Conservation (phyloP, 2,329 filamentous ascomycete species). For the Fusarium miscanthi region DNA sequence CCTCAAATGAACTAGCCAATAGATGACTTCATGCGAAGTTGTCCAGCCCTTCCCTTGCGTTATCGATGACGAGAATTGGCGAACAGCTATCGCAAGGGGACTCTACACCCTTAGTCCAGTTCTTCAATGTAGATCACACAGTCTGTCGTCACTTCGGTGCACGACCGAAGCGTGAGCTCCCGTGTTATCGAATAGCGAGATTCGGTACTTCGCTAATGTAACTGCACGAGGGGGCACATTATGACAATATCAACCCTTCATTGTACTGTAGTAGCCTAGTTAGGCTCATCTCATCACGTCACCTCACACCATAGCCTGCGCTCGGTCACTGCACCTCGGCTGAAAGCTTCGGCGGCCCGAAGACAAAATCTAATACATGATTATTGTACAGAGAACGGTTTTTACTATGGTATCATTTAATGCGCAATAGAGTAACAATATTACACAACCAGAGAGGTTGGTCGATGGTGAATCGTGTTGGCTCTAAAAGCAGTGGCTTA, state of each 20-base stretch:
- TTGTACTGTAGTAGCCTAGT: neutral
- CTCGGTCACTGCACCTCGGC: conserved; percentile 22
- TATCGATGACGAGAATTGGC: neutral
- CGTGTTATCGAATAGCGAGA: neutral
- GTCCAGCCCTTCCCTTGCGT: neutral
- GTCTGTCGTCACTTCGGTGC: conserved; percentile 17
- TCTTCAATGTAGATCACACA: conserved; percentile 15
- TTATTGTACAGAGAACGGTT: neutral
- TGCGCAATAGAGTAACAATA: conserved; percentile 11
- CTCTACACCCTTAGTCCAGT: neutral
- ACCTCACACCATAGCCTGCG: conserved; percentile 17
- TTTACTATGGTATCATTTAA: conserved; percentile 32
- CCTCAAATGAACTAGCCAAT: conserved; percentile 16
- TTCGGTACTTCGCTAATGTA: conserved; percentile 12
- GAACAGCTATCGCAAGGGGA: neutral
- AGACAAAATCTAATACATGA: neutral
- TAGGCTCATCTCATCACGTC: conserved; percentile 9
- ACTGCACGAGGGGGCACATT: neutral
- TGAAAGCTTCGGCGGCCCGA: conserved; percentile 2
- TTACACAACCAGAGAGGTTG: conserved; percentile 19
- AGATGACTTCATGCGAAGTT: neutral
- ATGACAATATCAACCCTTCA: conserved; percentile 4
- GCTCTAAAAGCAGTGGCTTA: conserved; percentile 10
- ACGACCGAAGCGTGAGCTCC: neutral
- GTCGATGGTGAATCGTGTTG: conserved; percentile 19